These are phyloP conservation scores for Hydrangea macrophylla DNA, from an alignment of 148 eudicot species.

Conservation along the genomic window DNA sequence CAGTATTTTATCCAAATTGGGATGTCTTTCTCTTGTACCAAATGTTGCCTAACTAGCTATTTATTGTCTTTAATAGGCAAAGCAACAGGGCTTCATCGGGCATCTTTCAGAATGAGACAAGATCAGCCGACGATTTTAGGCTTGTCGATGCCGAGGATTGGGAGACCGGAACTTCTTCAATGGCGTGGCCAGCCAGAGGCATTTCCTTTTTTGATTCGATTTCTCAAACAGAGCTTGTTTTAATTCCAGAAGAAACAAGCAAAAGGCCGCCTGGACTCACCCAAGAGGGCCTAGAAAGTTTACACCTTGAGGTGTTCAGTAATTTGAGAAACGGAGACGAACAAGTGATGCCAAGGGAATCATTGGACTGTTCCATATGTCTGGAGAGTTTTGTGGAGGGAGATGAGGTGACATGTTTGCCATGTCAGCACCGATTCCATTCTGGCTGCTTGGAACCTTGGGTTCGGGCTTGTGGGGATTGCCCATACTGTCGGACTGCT, in stretches of 20 bases:
- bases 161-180: slow-evolving; percentile 44
- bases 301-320: slow-evolving; percentile 48
- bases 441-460: slow-evolving; percentile 70
- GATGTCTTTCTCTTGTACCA: background rate
- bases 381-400: slow-evolving; percentile 75
- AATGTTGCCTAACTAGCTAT: background rate
- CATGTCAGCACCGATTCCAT: slow-evolving; percentile 72
- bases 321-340: slow-evolving; percentile 11
- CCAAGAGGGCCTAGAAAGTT: slow-evolving; percentile 36
- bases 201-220: slow-evolving; percentile 15
- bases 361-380: slow-evolving; percentile 74
- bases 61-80: slow-evolving; percentile 19
- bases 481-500: slow-evolving; percentile 68
- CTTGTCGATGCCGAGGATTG: slow-evolving; percentile 38
- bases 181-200: slow-evolving; percentile 23
- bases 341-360: slow-evolving; percentile 20
- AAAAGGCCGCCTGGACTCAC: slow-evolving; percentile 59
- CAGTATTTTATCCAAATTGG: background rate
- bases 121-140: slow-evolving; percentile 28
- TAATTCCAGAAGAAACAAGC: slow-evolving; percentile 25
- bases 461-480: slow-evolving; percentile 71
- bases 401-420: slow-evolving; percentile 50
- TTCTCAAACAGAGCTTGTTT: slow-evolving; percentile 11
- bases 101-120: slow-evolving; percentile 22
- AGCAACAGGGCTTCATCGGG: slow-evolving; percentile 26